Evolutionary conservation across 495 filamentous ascomycete species (phyloP), one percentile per base, ranked within the genome.

Genomic region (Cladorrhinum samala): DNA sequence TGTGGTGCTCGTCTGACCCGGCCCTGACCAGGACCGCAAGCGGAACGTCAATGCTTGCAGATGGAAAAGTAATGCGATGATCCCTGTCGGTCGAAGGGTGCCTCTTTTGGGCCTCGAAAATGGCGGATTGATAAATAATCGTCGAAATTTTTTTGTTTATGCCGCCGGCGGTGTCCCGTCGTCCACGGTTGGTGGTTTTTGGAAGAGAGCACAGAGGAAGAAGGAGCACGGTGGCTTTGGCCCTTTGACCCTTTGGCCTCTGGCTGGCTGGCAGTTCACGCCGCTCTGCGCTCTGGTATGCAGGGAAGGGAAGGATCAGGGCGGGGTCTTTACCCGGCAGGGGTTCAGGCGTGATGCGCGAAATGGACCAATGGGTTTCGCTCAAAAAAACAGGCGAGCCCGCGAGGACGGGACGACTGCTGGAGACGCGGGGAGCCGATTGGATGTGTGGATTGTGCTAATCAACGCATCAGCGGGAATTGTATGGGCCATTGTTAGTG

Each of bases 301-400:
- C 49, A 53, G 49, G 44, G 17, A 23, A 53, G 43, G 37, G 17
- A 23, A 46, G 50, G 50, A 44, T 50, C 43, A 37, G 39, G 50
- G 50, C 45, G 50, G 55, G 55, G 55, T 58, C 50, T 54, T 51
- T 58, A 42, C 7, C 56, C 56, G 40, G 51, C 40, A 20, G 30
- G 45, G 45, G 45, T 20, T 47, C 9, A 20, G 21, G 23, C 45
- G 21, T 11, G 45, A 47, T 47, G 45, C 45, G 45, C 24, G 25
- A 40, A 49, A 51, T 33, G 56, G 46, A 53, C 56, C 47, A 59
- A 59, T 55, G 24, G 18, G 38, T 39, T 25, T 9, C 20, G 46
- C 33, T 20, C 24, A 18, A 11, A 20, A 38, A 45, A 19, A 38
- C 13, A 45, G 17, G 13, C 17, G 37, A 46, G 42, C 25, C 53